Conservation (phyloP, 169 alveolate genomes). For the Plasmodium coatneyi region DNA sequence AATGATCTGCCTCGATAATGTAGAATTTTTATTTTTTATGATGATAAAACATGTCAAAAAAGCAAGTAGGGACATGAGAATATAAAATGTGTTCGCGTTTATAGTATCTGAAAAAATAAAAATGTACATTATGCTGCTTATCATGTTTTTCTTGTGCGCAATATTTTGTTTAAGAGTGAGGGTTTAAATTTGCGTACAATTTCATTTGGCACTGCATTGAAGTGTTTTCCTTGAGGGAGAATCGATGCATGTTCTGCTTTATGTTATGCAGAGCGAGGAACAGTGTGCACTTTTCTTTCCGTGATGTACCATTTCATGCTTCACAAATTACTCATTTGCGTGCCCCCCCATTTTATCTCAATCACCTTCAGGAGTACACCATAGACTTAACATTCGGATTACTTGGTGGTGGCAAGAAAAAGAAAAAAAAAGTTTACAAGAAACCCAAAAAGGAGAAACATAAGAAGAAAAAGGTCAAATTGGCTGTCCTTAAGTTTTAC, state of each 20-base stretch:
- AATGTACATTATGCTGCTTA: background rate
- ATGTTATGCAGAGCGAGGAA: background rate
- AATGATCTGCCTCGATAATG: background rate
- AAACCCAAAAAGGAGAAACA: slow-evolving; percentile 96
- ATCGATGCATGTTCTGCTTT: background rate
- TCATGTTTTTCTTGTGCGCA: background rate
- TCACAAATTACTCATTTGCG: background rate
- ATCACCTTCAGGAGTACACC: slow-evolving; percentile 35
- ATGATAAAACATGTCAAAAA: slow-evolving; percentile 61
- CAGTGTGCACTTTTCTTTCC: background rate
- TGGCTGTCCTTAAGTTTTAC: slow-evolving; percentile 96
- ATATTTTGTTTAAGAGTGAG: background rate
- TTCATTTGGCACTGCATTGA: background rate
- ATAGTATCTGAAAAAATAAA: slow-evolving; percentile 70
- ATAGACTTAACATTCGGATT: slow-evolving; percentile 57
- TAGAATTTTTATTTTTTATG: slow-evolving; percentile 67
- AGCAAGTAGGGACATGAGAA: slow-evolving; percentile 78
- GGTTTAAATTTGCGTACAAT: background rate
- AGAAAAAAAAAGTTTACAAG: slow-evolving; percentile 94
- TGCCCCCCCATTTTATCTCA: background rate
- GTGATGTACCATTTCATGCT: background rate
- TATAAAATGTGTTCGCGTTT: slow-evolving; percentile 58
- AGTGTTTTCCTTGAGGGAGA: background rate
- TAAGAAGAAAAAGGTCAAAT: slow-evolving; percentile 98
- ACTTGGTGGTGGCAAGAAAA: slow-evolving; percentile 94